Evolutionary conservation across 2,329 filamentous ascomycete genomes (phyloP).

Genomic region (Diplodia corticola): DNA sequence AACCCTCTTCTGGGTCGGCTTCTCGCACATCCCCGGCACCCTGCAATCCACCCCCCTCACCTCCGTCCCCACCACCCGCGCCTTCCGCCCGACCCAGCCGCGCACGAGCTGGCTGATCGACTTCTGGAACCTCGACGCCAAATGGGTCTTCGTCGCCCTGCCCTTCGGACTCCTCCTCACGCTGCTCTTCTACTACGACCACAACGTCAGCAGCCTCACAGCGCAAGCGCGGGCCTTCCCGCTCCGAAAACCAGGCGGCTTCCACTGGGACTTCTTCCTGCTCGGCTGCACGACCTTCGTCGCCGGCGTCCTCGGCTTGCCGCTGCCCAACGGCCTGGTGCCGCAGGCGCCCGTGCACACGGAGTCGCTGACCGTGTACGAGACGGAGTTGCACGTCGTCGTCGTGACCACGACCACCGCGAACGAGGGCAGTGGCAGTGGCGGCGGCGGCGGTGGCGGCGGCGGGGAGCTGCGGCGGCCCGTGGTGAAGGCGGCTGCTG

Average conservation of each 20-base stretch:
- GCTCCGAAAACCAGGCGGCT: slow-evolving; percentile 56
- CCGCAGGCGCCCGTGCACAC: slow-evolving; percentile 60
- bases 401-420: too few species aligned
- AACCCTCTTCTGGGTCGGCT: slow-evolving; percentile 57
- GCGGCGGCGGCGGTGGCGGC: slow-evolving; percentile 42
- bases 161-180: slow-evolving; percentile 57
- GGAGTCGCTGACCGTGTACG: slow-evolving; percentile 49
- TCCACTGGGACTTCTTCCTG: slow-evolving; percentile 60
- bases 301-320: slow-evolving; percentile 53
- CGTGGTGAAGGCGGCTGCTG: slow-evolving; percentile 45
- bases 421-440: too few species aligned
- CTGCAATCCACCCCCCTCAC: slow-evolving; percentile 45
- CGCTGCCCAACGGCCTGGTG: slow-evolving; percentile 56
- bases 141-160: slow-evolving; percentile 56
- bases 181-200: slow-evolving; percentile 59
- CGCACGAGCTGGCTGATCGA: slow-evolving; percentile 53
- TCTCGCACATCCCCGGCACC: slow-evolving; percentile 53
- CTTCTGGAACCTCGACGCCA: slow-evolving; percentile 55
- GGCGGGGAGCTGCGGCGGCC: slow-evolving; percentile 47
- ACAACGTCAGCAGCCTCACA: slow-evolving; percentile 48
- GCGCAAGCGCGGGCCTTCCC: slow-evolving; percentile 55
- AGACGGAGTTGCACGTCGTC: slow-evolving; percentile 35
- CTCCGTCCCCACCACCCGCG: slow-evolving; percentile 45
- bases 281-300: slow-evolving; percentile 56
- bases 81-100: slow-evolving; percentile 51